Evolutionary conservation across 2,329 filamentous ascomycete species (phyloP), one percentile per base, ranked within the genome.

Genomic region (Arthrobotrys sinensis): DNA sequence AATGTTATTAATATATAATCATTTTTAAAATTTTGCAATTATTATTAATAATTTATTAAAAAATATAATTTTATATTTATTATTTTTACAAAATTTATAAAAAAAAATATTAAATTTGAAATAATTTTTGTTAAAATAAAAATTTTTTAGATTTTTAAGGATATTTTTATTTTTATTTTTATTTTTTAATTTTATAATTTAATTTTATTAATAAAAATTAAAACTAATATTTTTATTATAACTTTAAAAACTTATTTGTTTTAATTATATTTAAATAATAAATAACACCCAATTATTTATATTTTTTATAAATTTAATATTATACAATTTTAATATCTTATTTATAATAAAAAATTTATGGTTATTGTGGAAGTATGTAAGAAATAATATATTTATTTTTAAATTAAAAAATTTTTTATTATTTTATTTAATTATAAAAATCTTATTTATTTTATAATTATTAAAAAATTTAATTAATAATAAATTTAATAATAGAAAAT

Each of bases 281-380:
- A 68, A 57, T 68, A 46, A 21, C 19, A 68, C 19, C 34, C 34
- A 7, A 68, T 68, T 46, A 34, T 46, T 21, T 69, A 69, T 60
- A 36, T 48, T 32, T 69, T 60, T 21, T 55, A 68, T 24, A 68
- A 68, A 68, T 55, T 68, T 68, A 14, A 55, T 45, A 43, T 48
- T n/a, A 65, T 65, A 8, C n/a, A 65, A 65, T 36, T 48, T 34
- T 48, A 66, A 45, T 68, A 68, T 45, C 7, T 38, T 21, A 67
- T 65, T 32, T 65, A 67, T 67, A 67, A 67, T 67, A 67, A 67
- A 67, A 21, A 67, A 67, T 53, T 52, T n/a, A 67, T 67, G 28
- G 7, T 43, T 21, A 67, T 52, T 24, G 14, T 52, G 10, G 10
- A 67, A 48, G 53, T 40, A 53, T 67, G 43, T 67, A 38, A 52